Base-by-base conservation (phyloP, 768 basidiomycete species). In the Tephrocybe sp. region DNA sequence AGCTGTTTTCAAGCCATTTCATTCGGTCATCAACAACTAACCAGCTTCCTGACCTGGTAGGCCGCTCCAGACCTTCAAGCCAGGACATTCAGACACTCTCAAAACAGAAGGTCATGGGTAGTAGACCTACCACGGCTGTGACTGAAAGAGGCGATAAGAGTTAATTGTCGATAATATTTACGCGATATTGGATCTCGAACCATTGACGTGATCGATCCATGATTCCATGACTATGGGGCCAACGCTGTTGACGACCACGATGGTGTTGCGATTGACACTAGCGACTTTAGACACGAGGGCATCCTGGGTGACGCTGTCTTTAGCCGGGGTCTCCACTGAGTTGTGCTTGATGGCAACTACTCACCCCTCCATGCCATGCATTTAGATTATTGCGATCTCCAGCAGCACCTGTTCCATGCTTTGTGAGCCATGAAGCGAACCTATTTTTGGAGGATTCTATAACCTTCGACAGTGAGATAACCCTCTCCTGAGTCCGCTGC, bases 231-330 rank as follows among this genome's bases (percentile, higher is more conserved):
- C 71, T 44, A 85, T 77, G 0, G 80, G 76, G 0, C 86, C 86
- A 40, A 86, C 84, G 7, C 78, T 75, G 62, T 89, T 82, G 4
- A 87, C 73, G 9, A 88, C 77, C 32, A 89, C 86, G 30, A 90
- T 70, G 1, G 83, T 85, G 58, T 80, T 78, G 21, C 73, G 65
- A 59, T 83, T 83, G n/a, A 69, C 70, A 21, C 68, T 66, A 2
- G 86, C 84, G 12, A 82, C 82, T 24, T 68, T 68, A 34, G 72
- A 64, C 8, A 84, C 72, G 49, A 83, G 61, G 15, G 75, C 69
- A 62, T 79, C 69, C 75, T 77, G 32, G 3, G 14, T 24, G 17
- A 21, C 37, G 20, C 8, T 21, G 30, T 17, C 32, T 24, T 45
- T 36, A 36, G 15, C 4, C 4, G 4, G 4, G 6, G 4, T 14